Conservation (phyloP, 169 alveolate species). For the Eimeria mitis region DNA sequence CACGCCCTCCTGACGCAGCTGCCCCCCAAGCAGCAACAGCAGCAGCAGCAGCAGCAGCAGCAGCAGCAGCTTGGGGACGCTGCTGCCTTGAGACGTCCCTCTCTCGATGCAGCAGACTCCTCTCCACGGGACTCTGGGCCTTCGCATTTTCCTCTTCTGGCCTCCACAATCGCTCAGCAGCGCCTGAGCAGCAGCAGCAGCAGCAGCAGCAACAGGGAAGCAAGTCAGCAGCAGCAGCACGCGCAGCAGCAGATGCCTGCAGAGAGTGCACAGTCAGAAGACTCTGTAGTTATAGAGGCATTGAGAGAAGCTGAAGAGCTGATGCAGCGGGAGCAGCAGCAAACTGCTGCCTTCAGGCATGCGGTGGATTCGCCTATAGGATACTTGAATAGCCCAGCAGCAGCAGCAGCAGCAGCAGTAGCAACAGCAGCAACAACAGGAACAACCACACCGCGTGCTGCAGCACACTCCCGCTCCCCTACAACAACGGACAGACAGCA, state of each 20-base stretch:
- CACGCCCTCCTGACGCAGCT: slow-evolving; percentile 31
- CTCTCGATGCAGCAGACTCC: slow-evolving; percentile 7
- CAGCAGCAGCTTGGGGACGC: background rate
- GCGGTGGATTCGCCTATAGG: slow-evolving; percentile 4
- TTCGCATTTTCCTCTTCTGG: slow-evolving; percentile 21
- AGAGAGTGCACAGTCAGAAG: background rate
- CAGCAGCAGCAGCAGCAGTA: slow-evolving; percentile 22
- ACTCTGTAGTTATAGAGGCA: slow-evolving; percentile 24
- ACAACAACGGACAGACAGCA: background rate
- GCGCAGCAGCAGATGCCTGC: background rate
- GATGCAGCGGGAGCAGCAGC: slow-evolving; percentile 40
- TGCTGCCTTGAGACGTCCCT: background rate
- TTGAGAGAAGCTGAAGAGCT: slow-evolving; percentile 39
- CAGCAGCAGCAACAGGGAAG: slow-evolving; percentile 26
- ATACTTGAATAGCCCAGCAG: slow-evolving; percentile 2
- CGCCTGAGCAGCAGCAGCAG: slow-evolving; percentile 26
- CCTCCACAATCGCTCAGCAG: slow-evolving; percentile 39
- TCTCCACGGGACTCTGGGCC: background rate
- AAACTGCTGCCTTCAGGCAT: background rate
- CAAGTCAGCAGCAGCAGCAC: slow-evolving; percentile 6
- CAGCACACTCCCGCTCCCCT: background rate
- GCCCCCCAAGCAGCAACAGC: slow-evolving; percentile 11
- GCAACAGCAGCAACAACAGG: slow-evolving; percentile 24
- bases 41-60: slow-evolving; percentile 46
- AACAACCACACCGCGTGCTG: background rate